These are phyloP conservation scores for Leucocoprinus birnbaumii DNA, from an alignment of 768 basidiomycete genomes.

Conservation along the genomic window DNA sequence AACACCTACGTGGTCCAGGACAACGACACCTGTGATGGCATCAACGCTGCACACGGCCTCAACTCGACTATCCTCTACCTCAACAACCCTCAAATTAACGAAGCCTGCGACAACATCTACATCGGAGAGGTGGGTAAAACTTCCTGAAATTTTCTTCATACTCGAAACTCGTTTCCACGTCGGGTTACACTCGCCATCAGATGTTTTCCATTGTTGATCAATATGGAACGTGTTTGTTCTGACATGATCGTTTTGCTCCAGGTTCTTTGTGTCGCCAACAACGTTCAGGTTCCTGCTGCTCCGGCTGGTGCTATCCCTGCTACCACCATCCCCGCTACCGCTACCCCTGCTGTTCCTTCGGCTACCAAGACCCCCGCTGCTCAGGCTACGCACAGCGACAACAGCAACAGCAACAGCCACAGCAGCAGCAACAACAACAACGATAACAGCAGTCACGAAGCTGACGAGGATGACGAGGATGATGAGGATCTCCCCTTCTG, in stretches of 20 bases:
- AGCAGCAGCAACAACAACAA: slow-evolving; percentile 14
- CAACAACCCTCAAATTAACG: slow-evolving; percentile 77
- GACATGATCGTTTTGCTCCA: slow-evolving; percentile 15
- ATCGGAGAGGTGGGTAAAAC: slow-evolving; percentile 60
- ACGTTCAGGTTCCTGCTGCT: slow-evolving; percentile 40
- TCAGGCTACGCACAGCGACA: background rate
- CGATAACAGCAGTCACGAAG: slow-evolving; percentile 12
- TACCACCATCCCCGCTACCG: slow-evolving; percentile 30
- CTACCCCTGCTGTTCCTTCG: slow-evolving; percentile 21
- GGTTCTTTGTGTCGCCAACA: slow-evolving; percentile 52
- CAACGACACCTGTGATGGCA: slow-evolving; percentile 57
- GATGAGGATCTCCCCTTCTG: slow-evolving; percentile 49
- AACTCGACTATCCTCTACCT: slow-evolving; percentile 49
- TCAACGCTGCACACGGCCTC: slow-evolving; percentile 37
- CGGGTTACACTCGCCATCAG: background rate
- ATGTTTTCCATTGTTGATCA: background rate
- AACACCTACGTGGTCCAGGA: slow-evolving; percentile 52
- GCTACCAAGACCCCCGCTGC: slow-evolving; percentile 16
- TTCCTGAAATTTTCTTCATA: background rate
- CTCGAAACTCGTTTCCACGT: background rate
- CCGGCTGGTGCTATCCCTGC: slow-evolving; percentile 23
- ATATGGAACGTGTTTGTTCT: background rate
- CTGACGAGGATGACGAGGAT: slow-evolving; percentile 18
- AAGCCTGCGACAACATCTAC: slow-evolving; percentile 63
- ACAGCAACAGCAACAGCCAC: background rate